Evolutionary conservation across 768 basidiomycete genomes (phyloP).

Genomic region (Xerocomellus dryophilus): DNA sequence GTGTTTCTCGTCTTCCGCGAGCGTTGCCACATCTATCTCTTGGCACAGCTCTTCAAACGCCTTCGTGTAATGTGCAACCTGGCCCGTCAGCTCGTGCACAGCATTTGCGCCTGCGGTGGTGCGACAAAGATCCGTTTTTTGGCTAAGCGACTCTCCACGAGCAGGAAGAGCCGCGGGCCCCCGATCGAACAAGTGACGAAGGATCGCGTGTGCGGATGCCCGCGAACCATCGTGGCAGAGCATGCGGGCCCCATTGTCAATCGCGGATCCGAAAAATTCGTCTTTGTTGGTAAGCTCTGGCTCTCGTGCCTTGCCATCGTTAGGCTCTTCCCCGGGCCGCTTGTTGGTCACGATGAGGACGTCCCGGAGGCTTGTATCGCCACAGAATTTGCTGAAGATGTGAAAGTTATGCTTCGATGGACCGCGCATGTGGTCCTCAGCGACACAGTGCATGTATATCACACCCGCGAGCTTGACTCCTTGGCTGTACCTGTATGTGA

Average conservation of each 20-base stretch:
- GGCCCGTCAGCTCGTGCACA: conserved; percentile 42
- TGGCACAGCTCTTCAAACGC: conserved; percentile 41
- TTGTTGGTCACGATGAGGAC: conserved; percentile 49
- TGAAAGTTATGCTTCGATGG: conserved; percentile 44
- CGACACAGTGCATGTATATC: conserved; percentile 49
- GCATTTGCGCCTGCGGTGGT: conserved; percentile 46
- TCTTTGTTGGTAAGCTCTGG: conserved; percentile 33
- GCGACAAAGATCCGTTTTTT: conserved; percentile 39
- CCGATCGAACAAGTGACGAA: conserved; percentile 40
- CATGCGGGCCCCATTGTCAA: conserved; percentile 45
- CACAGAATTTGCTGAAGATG: conserved; percentile 50
- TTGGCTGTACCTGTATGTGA: conserved; percentile 16
- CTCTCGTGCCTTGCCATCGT: conserved; percentile 36
- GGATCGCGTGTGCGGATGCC: conserved; percentile 43
- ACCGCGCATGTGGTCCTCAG: conserved; percentile 43
- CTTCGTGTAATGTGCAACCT: conserved; percentile 39
- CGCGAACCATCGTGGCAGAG: conserved; percentile 39
- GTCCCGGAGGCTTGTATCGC: conserved; percentile 42
- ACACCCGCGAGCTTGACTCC: conserved; percentile 42
- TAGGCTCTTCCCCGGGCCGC: conserved; percentile 37
- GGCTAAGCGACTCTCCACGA: conserved; percentile 43
- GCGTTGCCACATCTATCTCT: conserved; percentile 42
- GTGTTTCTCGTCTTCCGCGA: conserved; percentile 39
- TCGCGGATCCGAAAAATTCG: conserved; percentile 44
- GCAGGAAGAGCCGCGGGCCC: conserved; percentile 39